Percentiles rank a stretch among this genome's conserved stretches.
phyloP scores from a whole-genome alignment of 2,329 filamentous ascomycete genomes.

The Xylaria sp. region DNA sequence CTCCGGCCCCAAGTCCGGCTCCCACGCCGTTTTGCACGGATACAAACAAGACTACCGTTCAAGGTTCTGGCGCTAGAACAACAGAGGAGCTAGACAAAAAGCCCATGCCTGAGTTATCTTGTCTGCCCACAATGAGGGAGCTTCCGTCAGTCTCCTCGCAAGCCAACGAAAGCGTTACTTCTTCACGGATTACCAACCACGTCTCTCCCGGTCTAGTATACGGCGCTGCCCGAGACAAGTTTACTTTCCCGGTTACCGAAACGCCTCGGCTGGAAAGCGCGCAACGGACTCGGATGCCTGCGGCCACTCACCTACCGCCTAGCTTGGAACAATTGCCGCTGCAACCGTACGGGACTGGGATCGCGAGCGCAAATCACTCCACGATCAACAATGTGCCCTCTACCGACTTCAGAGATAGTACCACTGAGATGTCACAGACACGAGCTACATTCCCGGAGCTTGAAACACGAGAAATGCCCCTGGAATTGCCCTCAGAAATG shows the following conservation, averaged over 20 bases:
- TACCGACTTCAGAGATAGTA: neutral
- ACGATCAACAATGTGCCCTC: neutral
- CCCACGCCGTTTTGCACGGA: neutral
- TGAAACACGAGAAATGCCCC: neutral
- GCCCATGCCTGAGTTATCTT: neutral
- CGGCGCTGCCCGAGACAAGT: neutral
- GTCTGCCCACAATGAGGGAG: neutral
- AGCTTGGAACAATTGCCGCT: too few relatives aligned
- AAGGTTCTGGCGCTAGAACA: neutral
- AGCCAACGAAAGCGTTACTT: neutral
- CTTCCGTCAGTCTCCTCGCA: neutral
- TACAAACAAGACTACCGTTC: neutral
- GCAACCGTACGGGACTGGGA: too few relatives aligned
- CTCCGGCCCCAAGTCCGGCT: too few relatives aligned
- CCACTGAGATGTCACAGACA: neutral
- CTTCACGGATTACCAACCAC: neutral
- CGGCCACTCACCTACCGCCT: too few relatives aligned
- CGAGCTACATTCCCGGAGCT: neutral
- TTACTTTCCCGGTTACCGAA: neutral
- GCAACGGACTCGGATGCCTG: neutral
- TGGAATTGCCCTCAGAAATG: neutral
- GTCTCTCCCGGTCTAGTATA: neutral
- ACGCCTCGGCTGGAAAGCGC: neutral
- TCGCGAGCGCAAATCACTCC: neutral
- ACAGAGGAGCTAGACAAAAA: neutral